A percentile compares a stretch with the other conserved stretches of the same genome.
Conservation (phyloP, 495 filamentous ascomycete species). For the Daldinia childiae region DNA sequence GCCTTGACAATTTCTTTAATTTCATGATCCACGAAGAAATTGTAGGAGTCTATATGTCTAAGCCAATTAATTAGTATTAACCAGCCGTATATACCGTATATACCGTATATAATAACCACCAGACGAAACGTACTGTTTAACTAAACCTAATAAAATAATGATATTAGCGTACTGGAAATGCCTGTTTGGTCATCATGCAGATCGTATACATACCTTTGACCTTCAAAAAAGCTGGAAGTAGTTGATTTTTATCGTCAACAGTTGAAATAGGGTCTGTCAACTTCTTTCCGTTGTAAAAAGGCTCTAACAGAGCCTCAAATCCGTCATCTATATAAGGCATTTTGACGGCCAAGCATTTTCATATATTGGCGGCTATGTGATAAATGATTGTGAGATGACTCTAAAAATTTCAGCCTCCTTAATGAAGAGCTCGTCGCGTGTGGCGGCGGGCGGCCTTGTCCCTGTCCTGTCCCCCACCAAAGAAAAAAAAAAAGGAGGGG, state of each 20-base stretch:
- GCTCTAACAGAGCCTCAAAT: conserved; percentile 90
- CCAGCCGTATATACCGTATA: neutral
- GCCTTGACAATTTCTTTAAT: conserved; percentile 95
- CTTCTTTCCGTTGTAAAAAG: conserved; percentile 95
- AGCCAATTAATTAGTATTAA: conserved; percentile 37
- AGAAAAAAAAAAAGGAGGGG: conserved; percentile 32
- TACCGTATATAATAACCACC: neutral
- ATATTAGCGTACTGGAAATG: conserved; percentile 37
- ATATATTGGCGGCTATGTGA: conserved; percentile 13
- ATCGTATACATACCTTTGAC: conserved; percentile 72
- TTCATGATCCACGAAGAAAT: conserved; percentile 94
- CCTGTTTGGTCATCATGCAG: conserved; percentile 18
- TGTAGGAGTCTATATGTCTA: conserved; percentile 95
- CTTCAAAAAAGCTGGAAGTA: conserved; percentile 94
- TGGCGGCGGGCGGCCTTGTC: no score
- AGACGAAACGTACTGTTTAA: conserved; percentile 71
- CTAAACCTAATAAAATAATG: conserved; percentile 60
- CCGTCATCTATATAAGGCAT: conserved; percentile 61
- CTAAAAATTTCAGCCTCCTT: conserved; percentile 21
- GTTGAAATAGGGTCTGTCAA: conserved; percentile 94
- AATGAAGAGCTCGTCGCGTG: conserved; percentile 6
- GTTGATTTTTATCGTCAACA: conserved; percentile 93
- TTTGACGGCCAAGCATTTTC: conserved; percentile 38
- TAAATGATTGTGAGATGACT: conserved; percentile 33
- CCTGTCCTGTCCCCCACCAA: conserved; percentile 33